phyloP scores from a whole-genome alignment of 2,329 filamentous ascomycete species.

The Calonectria pteridis region DNA sequence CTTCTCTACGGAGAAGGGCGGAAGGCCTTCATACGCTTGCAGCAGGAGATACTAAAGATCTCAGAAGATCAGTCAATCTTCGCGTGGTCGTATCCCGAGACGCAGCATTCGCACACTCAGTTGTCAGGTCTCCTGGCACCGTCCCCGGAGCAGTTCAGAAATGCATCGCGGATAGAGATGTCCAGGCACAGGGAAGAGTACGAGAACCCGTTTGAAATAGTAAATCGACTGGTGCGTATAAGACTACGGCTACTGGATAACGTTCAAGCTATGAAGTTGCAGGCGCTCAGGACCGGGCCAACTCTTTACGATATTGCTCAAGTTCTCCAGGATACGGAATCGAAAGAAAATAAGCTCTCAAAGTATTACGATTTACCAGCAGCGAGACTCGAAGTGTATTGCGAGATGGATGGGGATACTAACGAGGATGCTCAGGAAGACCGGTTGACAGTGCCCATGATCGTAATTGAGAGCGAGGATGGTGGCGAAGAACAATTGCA shows the following conservation, averaged over 20 bases:
- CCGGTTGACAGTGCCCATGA: neutral
- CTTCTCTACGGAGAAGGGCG: constrained; percentile 21
- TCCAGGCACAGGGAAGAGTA: neutral
- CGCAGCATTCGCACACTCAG: neutral
- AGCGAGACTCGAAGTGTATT: neutral
- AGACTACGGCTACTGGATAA: neutral
- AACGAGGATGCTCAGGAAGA: neutral
- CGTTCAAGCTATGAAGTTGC: neutral
- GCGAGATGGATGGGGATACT: no score
- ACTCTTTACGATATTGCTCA: neutral
- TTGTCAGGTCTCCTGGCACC: neutral
- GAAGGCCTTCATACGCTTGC: constrained; percentile 9
- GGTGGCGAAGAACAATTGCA: neutral
- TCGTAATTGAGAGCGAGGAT: neutral
- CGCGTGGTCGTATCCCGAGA: neutral
- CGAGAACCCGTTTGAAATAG: neutral
- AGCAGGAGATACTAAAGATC: constrained; percentile 15
- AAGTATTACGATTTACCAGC: neutral
- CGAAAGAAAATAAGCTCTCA: neutral
- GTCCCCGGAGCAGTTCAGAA: neutral
- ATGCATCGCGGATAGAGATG: neutral
- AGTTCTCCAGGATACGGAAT: neutral
- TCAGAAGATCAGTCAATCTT: constrained; percentile 12
- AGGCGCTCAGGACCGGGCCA: neutral
- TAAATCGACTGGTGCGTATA: neutral